A percentile compares a stretch with the other conserved stretches of the same genome.
phyloP scores from a whole-genome alignment of 2,329 filamentous ascomycete species.

The Cylindrodendrum hubeiense region DNA sequence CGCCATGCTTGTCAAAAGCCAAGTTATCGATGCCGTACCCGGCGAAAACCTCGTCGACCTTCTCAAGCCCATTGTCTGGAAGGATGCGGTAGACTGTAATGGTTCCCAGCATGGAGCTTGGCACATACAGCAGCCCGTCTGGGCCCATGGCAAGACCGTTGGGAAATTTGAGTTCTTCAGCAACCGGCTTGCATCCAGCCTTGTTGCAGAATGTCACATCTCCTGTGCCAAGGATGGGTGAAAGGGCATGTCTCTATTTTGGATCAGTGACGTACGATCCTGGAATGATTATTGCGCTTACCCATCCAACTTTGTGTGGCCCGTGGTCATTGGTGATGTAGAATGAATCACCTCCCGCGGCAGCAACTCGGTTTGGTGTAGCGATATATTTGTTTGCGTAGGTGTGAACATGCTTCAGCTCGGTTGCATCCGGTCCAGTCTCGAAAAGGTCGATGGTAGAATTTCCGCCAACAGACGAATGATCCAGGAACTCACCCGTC shows the following conservation, averaged over 20 bases:
- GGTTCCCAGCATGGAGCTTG: slow-evolving; percentile 38
- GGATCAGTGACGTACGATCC: background rate
- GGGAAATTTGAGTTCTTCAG: slow-evolving; percentile 41
- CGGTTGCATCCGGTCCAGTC: background rate
- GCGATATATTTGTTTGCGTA: slow-evolving; percentile 26
- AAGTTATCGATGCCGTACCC: slow-evolving; percentile 38
- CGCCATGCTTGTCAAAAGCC: slow-evolving; percentile 36
- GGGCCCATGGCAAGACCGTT: slow-evolving; percentile 46
- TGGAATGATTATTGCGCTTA: background rate
- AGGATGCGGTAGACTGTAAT: slow-evolving; percentile 33
- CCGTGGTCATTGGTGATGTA: slow-evolving; percentile 41
- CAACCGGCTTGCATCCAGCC: slow-evolving; percentile 38
- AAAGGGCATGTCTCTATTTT: slow-evolving; percentile 26
- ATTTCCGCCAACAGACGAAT: slow-evolving; percentile 30
- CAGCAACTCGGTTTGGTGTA: slow-evolving; percentile 39
- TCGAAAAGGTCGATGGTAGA: slow-evolving; percentile 35
- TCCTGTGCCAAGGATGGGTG: slow-evolving; percentile 39
- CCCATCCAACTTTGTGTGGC: slow-evolving; percentile 28
- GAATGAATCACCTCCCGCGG: slow-evolving; percentile 14
- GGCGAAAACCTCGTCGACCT: slow-evolving; percentile 19
- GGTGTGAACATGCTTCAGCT: slow-evolving; percentile 36
- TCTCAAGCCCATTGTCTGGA: slow-evolving; percentile 11
- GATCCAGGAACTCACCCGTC: slow-evolving; percentile 20
- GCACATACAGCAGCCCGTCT: slow-evolving; percentile 49
- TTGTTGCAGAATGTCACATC: slow-evolving; percentile 46